Evolutionary conservation across 257 asterid genomes (phyloP).

Genomic region (Capsicum rhomboideum): DNA sequence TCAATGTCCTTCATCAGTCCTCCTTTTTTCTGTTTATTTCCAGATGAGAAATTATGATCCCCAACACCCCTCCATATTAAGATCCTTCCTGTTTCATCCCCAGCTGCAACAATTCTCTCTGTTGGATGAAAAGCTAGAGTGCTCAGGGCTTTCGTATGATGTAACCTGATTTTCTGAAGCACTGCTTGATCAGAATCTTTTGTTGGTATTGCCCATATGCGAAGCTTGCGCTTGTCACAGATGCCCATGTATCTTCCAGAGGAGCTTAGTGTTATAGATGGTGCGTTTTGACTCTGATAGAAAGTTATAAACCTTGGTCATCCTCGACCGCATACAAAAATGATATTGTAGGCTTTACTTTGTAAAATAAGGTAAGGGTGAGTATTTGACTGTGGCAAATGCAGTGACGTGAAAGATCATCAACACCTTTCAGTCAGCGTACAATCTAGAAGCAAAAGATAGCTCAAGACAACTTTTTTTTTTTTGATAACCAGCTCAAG

Average conservation of each 20-base stretch:
- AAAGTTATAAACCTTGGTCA: background rate
- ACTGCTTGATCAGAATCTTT: constrained; percentile 43
- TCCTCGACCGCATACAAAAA: background rate
- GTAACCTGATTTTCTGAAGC: constrained; percentile 54
- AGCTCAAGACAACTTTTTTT: background rate
- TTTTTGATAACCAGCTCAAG: no score
- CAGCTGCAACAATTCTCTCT: constrained; percentile 80
- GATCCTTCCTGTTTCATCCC: constrained; percentile 89
- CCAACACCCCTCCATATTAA: constrained; percentile 93
- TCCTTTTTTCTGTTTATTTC: constrained; percentile 22
- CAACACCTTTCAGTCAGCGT: background rate
- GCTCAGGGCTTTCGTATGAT: constrained; percentile 66
- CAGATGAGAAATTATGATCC: constrained; percentile 18
- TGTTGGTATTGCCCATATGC: constrained; percentile 75
- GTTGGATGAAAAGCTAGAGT: constrained; percentile 90
- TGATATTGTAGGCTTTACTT: background rate
- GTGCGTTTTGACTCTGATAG: constrained; percentile 43
- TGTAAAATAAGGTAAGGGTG: background rate
- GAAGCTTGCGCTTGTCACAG: constrained; percentile 50
- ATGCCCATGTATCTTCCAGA: constrained; percentile 64
- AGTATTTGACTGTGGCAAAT: background rate
- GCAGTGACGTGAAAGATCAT: background rate
- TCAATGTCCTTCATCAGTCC: constrained; percentile 28
- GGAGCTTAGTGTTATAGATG: constrained; percentile 39
- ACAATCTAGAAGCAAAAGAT: background rate